Evolutionary conservation across 352 stramenopile genomes (phyloP), one percentile per base, ranked within the genome.

Genomic region (Blastocystis sp.): DNA sequence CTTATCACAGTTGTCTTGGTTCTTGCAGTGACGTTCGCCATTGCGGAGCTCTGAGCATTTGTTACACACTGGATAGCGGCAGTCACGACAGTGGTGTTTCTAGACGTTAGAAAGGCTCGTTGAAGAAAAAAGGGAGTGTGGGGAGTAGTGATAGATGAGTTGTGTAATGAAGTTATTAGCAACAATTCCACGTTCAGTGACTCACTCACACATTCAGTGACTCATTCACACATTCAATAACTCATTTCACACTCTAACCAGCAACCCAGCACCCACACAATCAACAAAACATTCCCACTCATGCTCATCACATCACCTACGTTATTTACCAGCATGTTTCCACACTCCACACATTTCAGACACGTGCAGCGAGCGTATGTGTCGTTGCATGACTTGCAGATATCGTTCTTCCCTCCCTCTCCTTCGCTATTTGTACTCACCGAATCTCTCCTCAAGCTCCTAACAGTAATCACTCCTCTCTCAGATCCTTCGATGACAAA

Each of bases 401-500:
- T 89, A 6, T 76, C 55, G 43, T 41, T 76, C 41, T 18, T 79
- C 34, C 13, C 30, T 8, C 18, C 43, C 59, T 89, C 78, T 30
- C 39, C 24, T 5, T 78, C 62, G 63, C 62, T 89, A 6, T 26
- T 30, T 30, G 65, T 89, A 24, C 39, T 76, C 65, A 76, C 13
- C 20, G 45, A 37, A 11, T 89, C 62, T 16, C 18, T 34, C 9
- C 65, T 45, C 45, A 78, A 39, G 20, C 45, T 39, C 30, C 59
- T 34, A 11, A 76, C 41, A 24, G 64, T 9, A 20, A 62, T 43
- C 30, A 55, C 64, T 11, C 53, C 43, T 39, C 30, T 11, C 73
- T 26, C 73, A 20, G 20, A 68, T 20, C 78, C 65, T 26, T 79
- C 65, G 30, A 89, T 96, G 47, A 95, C 93, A 87, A 96, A 96